Percentiles rank a stretch among this genome's conserved stretches.
phyloP scores from a whole-genome alignment of 148 eudicot species.

The Polygonum aviculare region DNA sequence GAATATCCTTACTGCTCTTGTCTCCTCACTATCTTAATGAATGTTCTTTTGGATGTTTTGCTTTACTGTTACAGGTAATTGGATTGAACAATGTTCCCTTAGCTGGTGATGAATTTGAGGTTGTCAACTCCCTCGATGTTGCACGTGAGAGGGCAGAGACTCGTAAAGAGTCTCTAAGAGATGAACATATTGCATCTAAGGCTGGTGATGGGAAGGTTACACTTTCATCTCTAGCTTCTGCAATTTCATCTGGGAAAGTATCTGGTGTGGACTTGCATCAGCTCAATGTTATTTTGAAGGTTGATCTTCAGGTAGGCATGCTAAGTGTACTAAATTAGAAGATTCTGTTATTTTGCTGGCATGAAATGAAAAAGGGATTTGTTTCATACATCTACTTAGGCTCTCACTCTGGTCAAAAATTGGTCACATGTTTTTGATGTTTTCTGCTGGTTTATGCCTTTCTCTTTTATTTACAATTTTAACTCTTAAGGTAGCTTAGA shows the following conservation, averaged over 20 bases:
- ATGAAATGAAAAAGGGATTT: background rate
- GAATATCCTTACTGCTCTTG: background rate
- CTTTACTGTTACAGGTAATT: conserved; percentile 45
- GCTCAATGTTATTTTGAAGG: conserved; percentile 80
- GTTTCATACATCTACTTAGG: background rate
- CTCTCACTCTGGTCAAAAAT: background rate
- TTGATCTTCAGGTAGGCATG: conserved; percentile 68
- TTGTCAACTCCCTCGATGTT: conserved; percentile 66
- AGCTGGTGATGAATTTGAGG: conserved; percentile 97
- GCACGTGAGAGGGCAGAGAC: conserved; percentile 80
- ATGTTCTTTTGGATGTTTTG: background rate
- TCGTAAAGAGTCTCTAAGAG: conserved; percentile 45
- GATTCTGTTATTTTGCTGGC: background rate
- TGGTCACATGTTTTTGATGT: background rate
- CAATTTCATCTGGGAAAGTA: conserved; percentile 55
- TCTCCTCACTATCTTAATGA: background rate
- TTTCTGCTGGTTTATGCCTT: background rate
- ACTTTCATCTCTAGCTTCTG: conserved; percentile 86
- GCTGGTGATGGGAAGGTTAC: conserved; percentile 89
- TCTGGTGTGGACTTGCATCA: conserved; percentile 86
- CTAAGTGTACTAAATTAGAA: background rate
- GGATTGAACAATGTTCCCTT: conserved; percentile 83
- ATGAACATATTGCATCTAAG: conserved; percentile 68
- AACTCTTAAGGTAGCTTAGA: background rate
- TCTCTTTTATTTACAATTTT: background rate